phyloP scores from a whole-genome alignment of 2,329 filamentous ascomycete genomes.

The Scedosporium dehoogii region DNA sequence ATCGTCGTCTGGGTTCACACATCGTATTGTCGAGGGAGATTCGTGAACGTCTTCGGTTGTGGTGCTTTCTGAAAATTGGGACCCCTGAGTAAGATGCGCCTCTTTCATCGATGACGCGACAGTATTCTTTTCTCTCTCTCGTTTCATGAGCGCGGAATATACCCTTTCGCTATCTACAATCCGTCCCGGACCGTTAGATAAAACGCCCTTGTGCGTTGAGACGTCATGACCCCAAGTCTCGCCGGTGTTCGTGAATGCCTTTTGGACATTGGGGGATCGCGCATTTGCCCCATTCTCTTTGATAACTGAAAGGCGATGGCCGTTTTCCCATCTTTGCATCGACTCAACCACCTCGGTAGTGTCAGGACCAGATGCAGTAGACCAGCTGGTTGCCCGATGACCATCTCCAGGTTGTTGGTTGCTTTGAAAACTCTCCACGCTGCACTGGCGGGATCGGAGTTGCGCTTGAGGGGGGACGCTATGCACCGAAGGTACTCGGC shows the following conservation, averaged over 20 bases:
- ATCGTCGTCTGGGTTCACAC: conserved; percentile 13
- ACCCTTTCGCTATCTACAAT: conserved; percentile 46
- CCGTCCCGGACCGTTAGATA: not conserved
- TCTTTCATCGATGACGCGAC: not conserved
- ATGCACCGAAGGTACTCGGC: not conserved
- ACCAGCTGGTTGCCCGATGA: conserved; percentile 66
- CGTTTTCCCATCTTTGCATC: conserved; percentile 37
- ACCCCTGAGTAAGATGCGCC: conserved; percentile 8
- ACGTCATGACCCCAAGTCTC: not conserved
- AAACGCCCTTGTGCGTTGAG: no score
- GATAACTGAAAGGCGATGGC: conserved; percentile 53
- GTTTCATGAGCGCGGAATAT: conserved; percentile 55
- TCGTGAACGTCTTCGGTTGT: not conserved
- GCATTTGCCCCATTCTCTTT: conserved; percentile 41
- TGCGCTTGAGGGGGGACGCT: conserved; percentile 20
- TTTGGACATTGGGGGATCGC: not conserved
- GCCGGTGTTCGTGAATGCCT: not conserved
- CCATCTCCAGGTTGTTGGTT: conserved; percentile 36
- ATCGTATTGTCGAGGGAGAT: conserved; percentile 15
- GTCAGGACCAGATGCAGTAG: conserved; percentile 13
- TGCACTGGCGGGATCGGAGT: conserved; percentile 43
- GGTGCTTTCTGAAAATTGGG: conserved; percentile 6
- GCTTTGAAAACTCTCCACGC: conserved; percentile 38
- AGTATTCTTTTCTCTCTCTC: conserved; percentile 30
- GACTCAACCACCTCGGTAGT: conserved; percentile 35